Base-by-base conservation (phyloP, 2,329 filamentous ascomycete species). In the Colletotrichum musae region DNA sequence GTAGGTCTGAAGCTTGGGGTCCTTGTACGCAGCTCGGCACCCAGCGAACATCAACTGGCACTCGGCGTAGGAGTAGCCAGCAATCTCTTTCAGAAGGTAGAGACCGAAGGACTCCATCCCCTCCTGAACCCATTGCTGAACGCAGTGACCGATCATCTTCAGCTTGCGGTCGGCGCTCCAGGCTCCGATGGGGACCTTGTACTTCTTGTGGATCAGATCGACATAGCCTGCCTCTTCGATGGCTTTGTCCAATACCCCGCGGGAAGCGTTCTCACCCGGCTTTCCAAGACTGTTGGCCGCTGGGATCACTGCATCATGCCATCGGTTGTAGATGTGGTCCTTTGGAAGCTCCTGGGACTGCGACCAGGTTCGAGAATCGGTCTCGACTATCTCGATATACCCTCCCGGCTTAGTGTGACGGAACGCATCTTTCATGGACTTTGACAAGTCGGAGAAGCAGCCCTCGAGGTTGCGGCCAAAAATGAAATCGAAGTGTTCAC, bases 401-500 rank as follows among this genome's bases (percentile, higher is more conserved):
- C 77, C 78, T 3, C 78, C 76, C 1, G 77, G 77, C 70, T 85
- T 86, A n/a, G 89, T 77, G 68, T 88, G 85, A 63, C 79, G 78
- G 71, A 80, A 87, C 1, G 84, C 77, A 68, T 88, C 86, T 15
- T 77, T 77, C 70, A 91, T 84, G 7, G 92, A 78, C 16, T 83
- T 78, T 12, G 82, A 80, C 80, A 89, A 92, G 71, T 89, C 85
- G 2, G 81, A 77, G 71, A 91, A 86, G 53, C 85, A 84, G 18
- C 89, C 90, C 2, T 83, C 82, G 77, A 92, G 84, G 73, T 89
- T 79, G 13, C 87, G 85, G 9, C 86, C 86, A 75, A 91, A 89
- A 62, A 92, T 85, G 72, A 86, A 89, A 77, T 91, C 89, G 74
- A 89, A 88, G 51, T 83, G 78, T 60, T 59, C 24, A 6, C 9